Percentiles rank a stretch among this genome's conserved stretches.
These are phyloP conservation scores for Aspergillus campestris DNA, from an alignment of 495 filamentous ascomycete genomes.

Conservation along the genomic window DNA sequence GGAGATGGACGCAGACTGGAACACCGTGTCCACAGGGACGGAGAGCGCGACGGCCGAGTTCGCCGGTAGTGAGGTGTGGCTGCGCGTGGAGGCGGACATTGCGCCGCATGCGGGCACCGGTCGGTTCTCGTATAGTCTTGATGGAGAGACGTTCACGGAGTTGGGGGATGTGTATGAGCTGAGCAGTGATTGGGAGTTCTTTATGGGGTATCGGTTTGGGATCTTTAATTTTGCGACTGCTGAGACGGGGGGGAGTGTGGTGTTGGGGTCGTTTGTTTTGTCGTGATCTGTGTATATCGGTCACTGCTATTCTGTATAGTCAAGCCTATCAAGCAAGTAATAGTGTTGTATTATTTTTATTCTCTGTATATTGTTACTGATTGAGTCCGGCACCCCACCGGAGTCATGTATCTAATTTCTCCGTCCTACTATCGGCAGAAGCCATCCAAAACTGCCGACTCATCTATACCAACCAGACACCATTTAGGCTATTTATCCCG, in stretches of 20 bases:
- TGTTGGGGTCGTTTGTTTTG: conserved; percentile 14
- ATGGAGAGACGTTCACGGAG: conserved; percentile 34
- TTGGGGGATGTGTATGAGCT: conserved; percentile 35
- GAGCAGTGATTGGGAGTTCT: conserved; percentile 41
- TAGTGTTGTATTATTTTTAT: no score
- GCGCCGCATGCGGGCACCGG: conserved; percentile 25
- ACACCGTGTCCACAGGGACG: conserved; percentile 29
- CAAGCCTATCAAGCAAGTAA: no score
- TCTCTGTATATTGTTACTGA: no score
- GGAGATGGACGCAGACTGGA: conserved; percentile 27
- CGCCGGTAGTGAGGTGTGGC: conserved; percentile 23
- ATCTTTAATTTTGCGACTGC: conserved; percentile 52
- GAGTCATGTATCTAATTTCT: no score
- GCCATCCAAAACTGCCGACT: no score
- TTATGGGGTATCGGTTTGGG: conserved; percentile 48
- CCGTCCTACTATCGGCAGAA: no score
- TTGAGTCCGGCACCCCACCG: no score
- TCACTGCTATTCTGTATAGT: no score
- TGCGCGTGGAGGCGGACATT: conserved; percentile 35
- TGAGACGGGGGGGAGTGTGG: conserved; percentile 39
- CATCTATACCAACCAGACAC: no score
- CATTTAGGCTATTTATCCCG: no score
- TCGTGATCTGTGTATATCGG: no score
- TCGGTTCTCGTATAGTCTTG: conserved; percentile 44
- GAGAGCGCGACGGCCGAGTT: conserved; percentile 22